A percentile compares a stretch with the other conserved stretches of the same genome.
These are phyloP conservation scores for Phyllostachys edulis DNA, from an alignment of 176 grass and related monocot species.

Conservation along the genomic window DNA sequence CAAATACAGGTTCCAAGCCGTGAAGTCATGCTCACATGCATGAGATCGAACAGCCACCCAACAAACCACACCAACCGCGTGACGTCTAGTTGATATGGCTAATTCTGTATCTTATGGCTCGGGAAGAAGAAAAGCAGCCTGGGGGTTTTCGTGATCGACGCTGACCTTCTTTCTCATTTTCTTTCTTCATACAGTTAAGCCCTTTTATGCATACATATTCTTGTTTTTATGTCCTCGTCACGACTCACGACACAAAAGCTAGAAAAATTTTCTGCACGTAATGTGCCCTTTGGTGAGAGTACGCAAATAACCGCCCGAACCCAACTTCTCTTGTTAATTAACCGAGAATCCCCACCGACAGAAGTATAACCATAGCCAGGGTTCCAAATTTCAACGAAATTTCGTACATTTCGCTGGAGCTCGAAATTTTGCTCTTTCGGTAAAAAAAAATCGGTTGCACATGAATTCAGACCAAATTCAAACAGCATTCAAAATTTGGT, in stretches of 20 bases:
- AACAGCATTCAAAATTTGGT: too few species aligned
- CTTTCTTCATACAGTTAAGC: not conserved
- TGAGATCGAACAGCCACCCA: not conserved
- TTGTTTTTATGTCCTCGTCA: not conserved
- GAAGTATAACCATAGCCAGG: not conserved
- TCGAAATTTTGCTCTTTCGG: too few species aligned
- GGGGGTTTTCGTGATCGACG: not conserved
- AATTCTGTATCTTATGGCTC: not conserved
- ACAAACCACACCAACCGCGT: conserved; percentile 6
- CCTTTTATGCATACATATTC: not conserved
- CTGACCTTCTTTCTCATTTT: not conserved
- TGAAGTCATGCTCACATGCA: not conserved
- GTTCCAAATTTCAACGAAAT: too few species aligned
- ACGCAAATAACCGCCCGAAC: not conserved
- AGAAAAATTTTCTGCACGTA: not conserved
- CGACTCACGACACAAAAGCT: not conserved
- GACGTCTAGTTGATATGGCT: not conserved
- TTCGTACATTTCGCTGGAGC: too few species aligned
- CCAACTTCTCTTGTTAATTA: too few species aligned
- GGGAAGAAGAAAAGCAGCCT: not conserved
- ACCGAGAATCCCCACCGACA: too few species aligned
- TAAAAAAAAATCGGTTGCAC: too few species aligned
- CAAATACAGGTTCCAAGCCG: not conserved
- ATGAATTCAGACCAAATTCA: too few species aligned
- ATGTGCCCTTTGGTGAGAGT: not conserved